Conservation (phyloP, 805 yeast species). For the Starmerella sp. region DNA sequence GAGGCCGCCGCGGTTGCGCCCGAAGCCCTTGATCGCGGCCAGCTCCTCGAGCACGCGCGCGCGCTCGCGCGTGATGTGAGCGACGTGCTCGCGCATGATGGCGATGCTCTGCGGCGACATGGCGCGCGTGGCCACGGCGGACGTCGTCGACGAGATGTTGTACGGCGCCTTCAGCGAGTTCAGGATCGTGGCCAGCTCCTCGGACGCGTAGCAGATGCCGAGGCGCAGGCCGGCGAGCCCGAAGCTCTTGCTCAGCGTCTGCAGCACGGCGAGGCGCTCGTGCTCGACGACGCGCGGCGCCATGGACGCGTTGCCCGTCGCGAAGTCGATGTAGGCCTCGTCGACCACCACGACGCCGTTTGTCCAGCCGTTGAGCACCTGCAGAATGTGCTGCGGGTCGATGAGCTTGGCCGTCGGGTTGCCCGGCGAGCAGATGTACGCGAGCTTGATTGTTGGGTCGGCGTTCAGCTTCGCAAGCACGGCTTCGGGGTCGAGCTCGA, state of each 20-base stretch:
- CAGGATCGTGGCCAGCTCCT: conserved; percentile 50
- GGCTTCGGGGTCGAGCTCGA: conserved; percentile 48
- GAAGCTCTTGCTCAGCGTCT: conserved; percentile 87
- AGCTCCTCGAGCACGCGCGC: conserved; percentile 41
- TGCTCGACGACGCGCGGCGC: conserved; percentile 69
- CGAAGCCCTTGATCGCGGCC: conserved; percentile 49
- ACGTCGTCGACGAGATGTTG: conserved; percentile 73
- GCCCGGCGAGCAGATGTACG: conserved; percentile 90
- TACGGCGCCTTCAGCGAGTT: conserved; percentile 95
- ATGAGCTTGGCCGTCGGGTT: conserved; percentile 80
- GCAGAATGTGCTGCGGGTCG: conserved; percentile 38
- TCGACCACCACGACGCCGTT: conserved; percentile 72
- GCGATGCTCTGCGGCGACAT: conserved; percentile 46
- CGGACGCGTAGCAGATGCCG: conserved; percentile 64
- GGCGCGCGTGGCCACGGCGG: conserved; percentile 67
- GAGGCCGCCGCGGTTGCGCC: conserved; percentile 66
- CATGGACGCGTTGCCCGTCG: conserved; percentile 48
- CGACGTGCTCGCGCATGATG: conserved; percentile 47
- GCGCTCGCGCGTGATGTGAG: conserved; percentile 46
- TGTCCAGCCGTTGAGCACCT: conserved; percentile 45
- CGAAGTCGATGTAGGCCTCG: conserved; percentile 90
- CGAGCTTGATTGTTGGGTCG: conserved; percentile 58
- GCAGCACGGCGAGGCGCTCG: conserved; percentile 77
- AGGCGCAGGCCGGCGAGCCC: conserved; percentile 92
- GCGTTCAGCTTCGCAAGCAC: conserved; percentile 41